Evolutionary conservation across 305 asterid genomes (phyloP).

Genomic region (Solanum hybrid): DNA sequence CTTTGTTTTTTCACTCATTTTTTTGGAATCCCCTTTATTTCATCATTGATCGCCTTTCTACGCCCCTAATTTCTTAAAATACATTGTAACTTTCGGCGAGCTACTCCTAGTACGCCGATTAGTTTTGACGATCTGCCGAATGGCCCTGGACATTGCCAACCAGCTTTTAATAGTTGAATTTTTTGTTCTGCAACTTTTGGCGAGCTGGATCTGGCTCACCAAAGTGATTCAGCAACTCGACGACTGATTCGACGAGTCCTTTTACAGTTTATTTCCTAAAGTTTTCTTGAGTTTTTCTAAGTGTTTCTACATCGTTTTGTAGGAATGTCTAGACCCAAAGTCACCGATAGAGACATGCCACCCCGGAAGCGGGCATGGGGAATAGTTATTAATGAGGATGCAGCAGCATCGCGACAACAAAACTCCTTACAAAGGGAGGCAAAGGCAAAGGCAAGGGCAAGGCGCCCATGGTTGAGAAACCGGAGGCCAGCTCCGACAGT

Average conservation of each 20-base stretch:
- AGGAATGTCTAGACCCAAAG: background rate
- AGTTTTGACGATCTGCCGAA: background rate
- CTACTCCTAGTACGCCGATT: background rate
- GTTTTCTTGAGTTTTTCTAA: background rate
- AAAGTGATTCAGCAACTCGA: background rate
- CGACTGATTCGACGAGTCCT: background rate
- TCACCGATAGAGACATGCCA: background rate
- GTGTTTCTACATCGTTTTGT: no score
- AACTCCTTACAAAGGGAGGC: background rate
- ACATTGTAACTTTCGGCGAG: background rate
- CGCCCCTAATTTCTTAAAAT: background rate
- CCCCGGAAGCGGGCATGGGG: background rate
- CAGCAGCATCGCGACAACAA: accelerated
- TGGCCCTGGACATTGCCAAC: background rate
- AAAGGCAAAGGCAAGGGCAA: no score
- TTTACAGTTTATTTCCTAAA: no score
- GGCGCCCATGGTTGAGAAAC: background rate
- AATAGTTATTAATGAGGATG: no score
- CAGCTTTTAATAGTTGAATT: no score
- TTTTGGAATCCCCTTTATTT: no score
- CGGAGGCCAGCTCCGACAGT: background rate
- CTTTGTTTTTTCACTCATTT: no score
- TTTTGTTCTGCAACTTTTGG: background rate
- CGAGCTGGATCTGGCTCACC: background rate
- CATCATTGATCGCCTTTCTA: background rate